A percentile compares a stretch with the other conserved stretches of the same genome.
Conservation (phyloP, 306 rosid genomes). For the Citrullus amarus region DNA sequence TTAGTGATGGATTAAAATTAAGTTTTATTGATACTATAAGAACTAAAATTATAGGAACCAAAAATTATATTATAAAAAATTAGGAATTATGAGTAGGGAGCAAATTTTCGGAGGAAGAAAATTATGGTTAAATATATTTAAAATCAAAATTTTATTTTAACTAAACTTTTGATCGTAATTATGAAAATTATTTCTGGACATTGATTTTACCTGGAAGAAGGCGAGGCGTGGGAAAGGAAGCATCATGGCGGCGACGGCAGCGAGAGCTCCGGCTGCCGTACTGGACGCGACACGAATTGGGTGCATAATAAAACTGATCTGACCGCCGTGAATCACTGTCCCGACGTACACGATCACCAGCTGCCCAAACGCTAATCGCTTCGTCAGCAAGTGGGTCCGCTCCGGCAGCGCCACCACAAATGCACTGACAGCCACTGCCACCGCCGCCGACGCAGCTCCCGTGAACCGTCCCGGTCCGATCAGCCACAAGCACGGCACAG, state of each 20-base stretch:
- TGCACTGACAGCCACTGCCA: slow-evolving; percentile 20
- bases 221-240: slow-evolving; percentile 58
- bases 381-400: slow-evolving; percentile 40
- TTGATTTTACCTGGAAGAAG: slow-evolving; percentile 28
- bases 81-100: no score
- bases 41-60: no score
- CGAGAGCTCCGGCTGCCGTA: slow-evolving; percentile 61
- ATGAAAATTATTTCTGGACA: background rate
- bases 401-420: slow-evolving; percentile 56
- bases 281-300: slow-evolving; percentile 43
- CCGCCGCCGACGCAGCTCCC: slow-evolving; percentile 17
- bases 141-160: background rate
- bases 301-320: slow-evolving; percentile 22
- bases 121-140: no score
- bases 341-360: slow-evolving; percentile 60
- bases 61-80: no score
- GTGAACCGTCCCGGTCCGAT: slow-evolving; percentile 34
- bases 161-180: background rate
- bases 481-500: slow-evolving; percentile 30
- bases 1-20: no score
- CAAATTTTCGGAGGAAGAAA: no score
- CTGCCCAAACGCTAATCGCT: slow-evolving; percentile 63
- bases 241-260: slow-evolving; percentile 48
- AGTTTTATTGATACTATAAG: no score
- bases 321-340: slow-evolving; percentile 30